Percentiles rank a stretch among this genome's conserved stretches.
Evolutionary conservation across 2,329 filamentous ascomycete genomes (phyloP).

Genomic region (Calycina marina): DNA sequence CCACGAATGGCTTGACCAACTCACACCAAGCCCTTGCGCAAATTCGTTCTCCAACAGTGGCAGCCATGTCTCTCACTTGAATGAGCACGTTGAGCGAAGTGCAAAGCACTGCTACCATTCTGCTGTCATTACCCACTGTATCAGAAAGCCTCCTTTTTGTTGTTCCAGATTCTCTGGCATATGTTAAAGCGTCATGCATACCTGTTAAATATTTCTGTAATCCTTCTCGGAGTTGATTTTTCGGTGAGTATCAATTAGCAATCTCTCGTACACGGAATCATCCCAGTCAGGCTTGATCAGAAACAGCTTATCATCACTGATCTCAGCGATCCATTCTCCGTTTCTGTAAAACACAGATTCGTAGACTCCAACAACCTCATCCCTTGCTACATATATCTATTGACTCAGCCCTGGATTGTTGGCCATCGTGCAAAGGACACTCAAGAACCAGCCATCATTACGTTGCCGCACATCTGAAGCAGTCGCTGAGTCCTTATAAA

Average conservation of each 20-base stretch:
- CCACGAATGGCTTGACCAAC: not conserved
- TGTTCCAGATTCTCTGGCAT: conserved; percentile 24
- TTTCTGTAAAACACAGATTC: conserved; percentile 80
- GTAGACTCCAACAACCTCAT: conserved; percentile 60
- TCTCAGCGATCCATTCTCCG: conserved; percentile 74
- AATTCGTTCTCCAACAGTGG: conserved; percentile 71
- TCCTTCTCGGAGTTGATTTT: conserved; percentile 40
- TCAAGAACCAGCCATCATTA: conserved; percentile 68
- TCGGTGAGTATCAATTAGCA: conserved; percentile 61
- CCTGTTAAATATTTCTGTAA: conserved; percentile 29
- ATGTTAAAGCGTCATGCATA: conserved; percentile 39
- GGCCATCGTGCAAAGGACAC: conserved; percentile 59
- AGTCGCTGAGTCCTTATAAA: conserved; percentile 58
- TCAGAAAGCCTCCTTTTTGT: not conserved
- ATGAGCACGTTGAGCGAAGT: conserved; percentile 62
- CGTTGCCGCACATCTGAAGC: conserved; percentile 71
- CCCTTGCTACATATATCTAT: conserved; percentile 24
- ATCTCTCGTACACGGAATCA: conserved; percentile 48
- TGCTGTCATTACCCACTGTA: conserved; percentile 4
- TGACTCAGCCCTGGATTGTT: conserved; percentile 30
- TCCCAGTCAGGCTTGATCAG: conserved; percentile 71
- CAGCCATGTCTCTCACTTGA: conserved; percentile 73
- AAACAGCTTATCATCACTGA: conserved; percentile 82
- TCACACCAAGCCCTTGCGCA: conserved; percentile 59
- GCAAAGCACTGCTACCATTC: conserved; percentile 57